A percentile compares a stretch with the other conserved stretches of the same genome.
phyloP scores from a whole-genome alignment of 2,329 filamentous ascomycete genomes.

The Sporothrix luriei region DNA sequence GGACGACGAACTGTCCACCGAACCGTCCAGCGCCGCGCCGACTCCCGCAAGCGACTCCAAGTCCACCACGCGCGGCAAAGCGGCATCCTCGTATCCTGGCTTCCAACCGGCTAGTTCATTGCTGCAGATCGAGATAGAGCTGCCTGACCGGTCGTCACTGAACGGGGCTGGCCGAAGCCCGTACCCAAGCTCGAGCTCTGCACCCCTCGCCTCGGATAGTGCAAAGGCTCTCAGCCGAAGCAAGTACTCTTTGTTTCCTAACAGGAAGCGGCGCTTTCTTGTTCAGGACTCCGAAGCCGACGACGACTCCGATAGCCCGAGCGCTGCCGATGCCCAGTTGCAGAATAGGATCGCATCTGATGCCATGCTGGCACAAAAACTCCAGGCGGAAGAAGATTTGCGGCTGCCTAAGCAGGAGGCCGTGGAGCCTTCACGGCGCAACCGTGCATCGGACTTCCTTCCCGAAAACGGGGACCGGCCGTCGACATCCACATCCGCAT shows the following conservation, averaged over 20 bases:
- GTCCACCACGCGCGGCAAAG: constrained; percentile 26
- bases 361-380: constrained; percentile 56
- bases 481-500: neutral
- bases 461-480: neutral
- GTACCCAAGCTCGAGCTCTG: neutral
- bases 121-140: constrained; percentile 44
- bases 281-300: constrained; percentile 44
- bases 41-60: constrained; percentile 43
- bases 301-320: constrained; percentile 37
- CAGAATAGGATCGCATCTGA: constrained; percentile 41
- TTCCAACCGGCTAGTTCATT: constrained; percentile 35
- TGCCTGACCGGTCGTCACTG: constrained; percentile 35
- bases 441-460: neutral
- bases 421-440: neutral
- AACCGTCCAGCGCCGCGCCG: constrained; percentile 48
- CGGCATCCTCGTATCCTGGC: constrained; percentile 17
- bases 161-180: neutral
- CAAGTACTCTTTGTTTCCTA: constrained; percentile 50
- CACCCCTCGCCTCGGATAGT: constrained; percentile 49
- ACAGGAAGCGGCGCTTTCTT: constrained; percentile 44
- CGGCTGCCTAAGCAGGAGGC: constrained; percentile 7
- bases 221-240: constrained; percentile 53
- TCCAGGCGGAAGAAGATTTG: constrained; percentile 55
- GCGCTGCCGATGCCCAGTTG: neutral
- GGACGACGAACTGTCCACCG: constrained; percentile 49